A percentile compares a stretch with the other conserved stretches of the same genome.
phyloP scores from a whole-genome alignment of 306 rosid genomes.

The Cyclanthera cordifolia region DNA sequence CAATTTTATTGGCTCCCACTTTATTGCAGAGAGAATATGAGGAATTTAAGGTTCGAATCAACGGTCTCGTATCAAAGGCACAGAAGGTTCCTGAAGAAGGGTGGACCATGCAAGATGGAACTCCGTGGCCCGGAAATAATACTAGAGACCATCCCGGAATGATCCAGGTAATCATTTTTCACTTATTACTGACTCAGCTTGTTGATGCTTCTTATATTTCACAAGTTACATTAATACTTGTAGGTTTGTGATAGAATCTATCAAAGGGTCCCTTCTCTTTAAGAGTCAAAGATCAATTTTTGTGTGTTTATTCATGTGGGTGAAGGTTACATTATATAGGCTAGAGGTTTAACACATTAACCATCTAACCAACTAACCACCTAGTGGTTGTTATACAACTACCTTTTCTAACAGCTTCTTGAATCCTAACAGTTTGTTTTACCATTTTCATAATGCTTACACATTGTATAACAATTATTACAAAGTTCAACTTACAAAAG shows the following conservation, averaged over 20 bases:
- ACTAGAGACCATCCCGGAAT: conserved; percentile 99
- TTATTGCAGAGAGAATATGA: conserved; percentile 80
- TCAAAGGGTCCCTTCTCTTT: too few relatives aligned
- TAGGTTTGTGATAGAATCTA: too few relatives aligned
- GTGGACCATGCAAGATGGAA: conserved; percentile 98
- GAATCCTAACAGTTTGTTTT: too few relatives aligned
- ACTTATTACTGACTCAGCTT: not conserved
- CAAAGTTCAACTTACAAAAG: too few relatives aligned
- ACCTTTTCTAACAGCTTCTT: too few relatives aligned
- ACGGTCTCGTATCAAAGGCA: conserved; percentile 80
- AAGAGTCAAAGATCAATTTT: too few relatives aligned
- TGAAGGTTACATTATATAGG: too few relatives aligned
- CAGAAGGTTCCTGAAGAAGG: conserved; percentile 83
- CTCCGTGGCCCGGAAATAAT: conserved; percentile 99
- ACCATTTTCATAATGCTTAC: not conserved
- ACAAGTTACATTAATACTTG: not conserved
- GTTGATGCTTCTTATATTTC: not conserved
- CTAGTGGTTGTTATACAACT: too few relatives aligned
- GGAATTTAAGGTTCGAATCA: conserved; percentile 82
- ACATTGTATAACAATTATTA: not conserved
- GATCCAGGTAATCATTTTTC: conserved; percentile 63
- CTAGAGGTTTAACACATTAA: too few relatives aligned
- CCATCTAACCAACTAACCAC: too few relatives aligned
- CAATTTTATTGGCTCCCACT: conserved; percentile 1
- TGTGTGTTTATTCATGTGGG: too few relatives aligned